phyloP scores from a whole-genome alignment of 2,329 filamentous ascomycete species.

The Colletotrichum neosansevieriae region DNA sequence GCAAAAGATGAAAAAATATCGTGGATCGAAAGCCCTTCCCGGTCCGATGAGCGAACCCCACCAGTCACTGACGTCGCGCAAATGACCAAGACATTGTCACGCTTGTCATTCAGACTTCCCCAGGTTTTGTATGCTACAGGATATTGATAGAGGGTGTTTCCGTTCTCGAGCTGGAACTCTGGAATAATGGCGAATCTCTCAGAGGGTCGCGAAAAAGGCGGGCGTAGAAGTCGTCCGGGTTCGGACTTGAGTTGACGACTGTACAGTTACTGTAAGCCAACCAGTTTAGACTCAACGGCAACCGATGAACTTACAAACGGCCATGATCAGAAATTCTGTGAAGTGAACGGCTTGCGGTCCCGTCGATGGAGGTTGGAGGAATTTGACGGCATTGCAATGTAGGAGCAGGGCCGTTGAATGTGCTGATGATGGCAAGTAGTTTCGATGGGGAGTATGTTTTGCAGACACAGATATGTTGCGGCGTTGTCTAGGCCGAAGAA shows the following conservation, averaged over 20 bases:
- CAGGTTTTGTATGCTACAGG: constrained; percentile 60
- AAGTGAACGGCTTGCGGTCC: no score
- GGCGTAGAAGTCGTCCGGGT: constrained; percentile 89
- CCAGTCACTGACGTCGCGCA: constrained; percentile 89
- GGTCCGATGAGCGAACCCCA: constrained; percentile 85
- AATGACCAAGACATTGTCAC: constrained; percentile 78
- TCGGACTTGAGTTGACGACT: constrained; percentile 20
- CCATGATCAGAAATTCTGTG: background rate
- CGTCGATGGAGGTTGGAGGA: no score
- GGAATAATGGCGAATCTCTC: constrained; percentile 88
- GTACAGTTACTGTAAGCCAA: background rate
- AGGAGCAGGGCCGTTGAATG: no score
- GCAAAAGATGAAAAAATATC: constrained; percentile 87
- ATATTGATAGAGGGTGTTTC: constrained; percentile 82
- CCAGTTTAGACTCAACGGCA: background rate
- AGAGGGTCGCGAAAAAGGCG: constrained; percentile 86
- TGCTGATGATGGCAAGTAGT: no score
- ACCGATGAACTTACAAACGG: constrained; percentile 6
- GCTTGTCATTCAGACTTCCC: constrained; percentile 67
- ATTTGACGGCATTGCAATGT: no score
- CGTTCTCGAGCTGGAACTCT: constrained; percentile 91
- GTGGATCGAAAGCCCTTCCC: constrained; percentile 83
- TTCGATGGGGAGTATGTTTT: no score
- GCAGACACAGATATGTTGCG: no score
- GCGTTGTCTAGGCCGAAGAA: no score